These are phyloP conservation scores for Calonectria honghensis DNA, from an alignment of 2,329 filamentous ascomycete genomes.

Conservation along the genomic window DNA sequence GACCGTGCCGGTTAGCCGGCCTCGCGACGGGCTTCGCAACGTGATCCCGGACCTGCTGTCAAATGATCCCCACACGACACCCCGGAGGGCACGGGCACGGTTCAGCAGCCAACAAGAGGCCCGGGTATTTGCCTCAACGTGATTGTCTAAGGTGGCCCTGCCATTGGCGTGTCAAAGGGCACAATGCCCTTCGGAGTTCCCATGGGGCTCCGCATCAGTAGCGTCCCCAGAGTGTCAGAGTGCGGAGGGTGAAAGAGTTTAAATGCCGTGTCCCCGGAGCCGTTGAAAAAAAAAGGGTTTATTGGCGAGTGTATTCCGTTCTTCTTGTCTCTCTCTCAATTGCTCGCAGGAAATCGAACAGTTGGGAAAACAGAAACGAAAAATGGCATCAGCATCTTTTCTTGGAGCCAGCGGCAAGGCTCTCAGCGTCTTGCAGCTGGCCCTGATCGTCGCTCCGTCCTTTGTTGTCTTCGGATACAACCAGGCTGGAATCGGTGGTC, in stretches of 20 bases:
- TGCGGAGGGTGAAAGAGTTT: slow-evolving; percentile 24
- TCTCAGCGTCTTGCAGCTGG: slow-evolving; percentile 57
- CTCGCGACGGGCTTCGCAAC: slow-evolving; percentile 2
- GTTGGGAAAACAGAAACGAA: not conserved
- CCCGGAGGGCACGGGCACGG: slow-evolving; percentile 17
- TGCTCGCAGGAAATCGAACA: slow-evolving; percentile 4
- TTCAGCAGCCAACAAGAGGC: slow-evolving; percentile 23
- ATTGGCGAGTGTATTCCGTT: not conserved
- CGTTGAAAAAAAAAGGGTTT: not conserved
- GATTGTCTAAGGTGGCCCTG: slow-evolving; percentile 26
- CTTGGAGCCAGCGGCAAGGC: slow-evolving; percentile 40
- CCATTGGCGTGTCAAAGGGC: slow-evolving; percentile 20
- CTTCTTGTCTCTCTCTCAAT: slow-evolving; percentile 11
- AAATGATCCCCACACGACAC: slow-evolving; percentile 21
- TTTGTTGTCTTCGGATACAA: slow-evolving; percentile 73
- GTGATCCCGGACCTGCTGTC: slow-evolving; percentile 19
- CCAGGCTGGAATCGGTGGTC: slow-evolving; percentile 81
- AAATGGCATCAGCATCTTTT: slow-evolving; percentile 34
- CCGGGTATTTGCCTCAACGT: slow-evolving; percentile 32
- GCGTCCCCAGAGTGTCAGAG: slow-evolving; percentile 21
- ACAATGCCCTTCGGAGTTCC: slow-evolving; percentile 31
- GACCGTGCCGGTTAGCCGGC: slow-evolving; percentile 38
- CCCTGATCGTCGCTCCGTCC: slow-evolving; percentile 64
- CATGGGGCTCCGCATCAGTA: slow-evolving; percentile 41
- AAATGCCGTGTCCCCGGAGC: slow-evolving; percentile 27